Evolutionary conservation across 2,329 filamentous ascomycete species (phyloP).

Genomic region (Boeremia lycopersici): DNA sequence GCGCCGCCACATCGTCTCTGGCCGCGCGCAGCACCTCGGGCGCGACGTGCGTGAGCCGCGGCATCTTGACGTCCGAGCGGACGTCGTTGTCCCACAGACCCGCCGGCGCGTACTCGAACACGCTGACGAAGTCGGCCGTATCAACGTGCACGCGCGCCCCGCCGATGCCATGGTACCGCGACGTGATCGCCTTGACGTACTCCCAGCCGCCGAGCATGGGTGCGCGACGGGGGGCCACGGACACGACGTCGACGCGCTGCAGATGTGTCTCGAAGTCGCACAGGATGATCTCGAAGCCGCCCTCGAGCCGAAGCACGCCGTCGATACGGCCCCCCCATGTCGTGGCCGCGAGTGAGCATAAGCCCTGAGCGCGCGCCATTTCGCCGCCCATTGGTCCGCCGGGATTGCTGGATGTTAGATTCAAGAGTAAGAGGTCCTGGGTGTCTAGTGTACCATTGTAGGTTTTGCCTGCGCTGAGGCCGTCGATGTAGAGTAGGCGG

Average conservation of each 20-base stretch:
- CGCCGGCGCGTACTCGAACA: conserved; percentile 48
- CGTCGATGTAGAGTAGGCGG: conserved; percentile 71
- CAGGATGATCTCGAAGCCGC: conserved; percentile 72
- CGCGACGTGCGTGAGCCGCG: conserved; percentile 48
- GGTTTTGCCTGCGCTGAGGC: conserved; percentile 71
- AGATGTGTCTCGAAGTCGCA: conserved; percentile 64
- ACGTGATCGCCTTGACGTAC: conserved; percentile 51
- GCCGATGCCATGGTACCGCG: conserved; percentile 54
- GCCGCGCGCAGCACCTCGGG: conserved; percentile 45
- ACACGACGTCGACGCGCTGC: conserved; percentile 19
- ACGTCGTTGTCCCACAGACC: conserved; percentile 47
- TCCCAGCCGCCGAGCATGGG: conserved; percentile 23
- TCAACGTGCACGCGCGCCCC: conserved; percentile 52
- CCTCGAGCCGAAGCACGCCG: conserved; percentile 70
- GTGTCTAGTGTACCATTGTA: conserved; percentile 69
- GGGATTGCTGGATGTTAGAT: conserved; percentile 27
- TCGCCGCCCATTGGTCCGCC: conserved; percentile 53
- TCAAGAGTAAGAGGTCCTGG: conserved; percentile 67
- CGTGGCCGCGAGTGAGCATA: conserved; percentile 61
- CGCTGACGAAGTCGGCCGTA: conserved; percentile 57
- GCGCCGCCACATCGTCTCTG: conserved; percentile 52
- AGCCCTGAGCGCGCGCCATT: conserved; percentile 55
- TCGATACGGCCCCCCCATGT: conserved; percentile 63
- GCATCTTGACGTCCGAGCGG: conserved; percentile 37
- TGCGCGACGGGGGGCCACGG: neutral